Conservation (phyloP, 768 basidiomycete genomes). For the Albatrellus ellisii region DNA sequence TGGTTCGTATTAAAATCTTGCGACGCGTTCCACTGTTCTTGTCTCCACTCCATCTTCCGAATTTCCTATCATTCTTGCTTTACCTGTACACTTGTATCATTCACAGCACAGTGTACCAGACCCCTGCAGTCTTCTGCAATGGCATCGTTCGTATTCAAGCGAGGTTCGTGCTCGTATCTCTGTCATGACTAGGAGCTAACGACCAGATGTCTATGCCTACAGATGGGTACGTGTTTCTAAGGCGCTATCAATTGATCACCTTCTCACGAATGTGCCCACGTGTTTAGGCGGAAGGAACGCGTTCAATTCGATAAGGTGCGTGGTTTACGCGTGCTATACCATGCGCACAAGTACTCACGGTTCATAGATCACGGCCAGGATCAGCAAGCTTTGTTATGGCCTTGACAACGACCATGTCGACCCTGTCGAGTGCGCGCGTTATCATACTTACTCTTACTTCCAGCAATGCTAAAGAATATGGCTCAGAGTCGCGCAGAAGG, state of each 20-base stretch:
- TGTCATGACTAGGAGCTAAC: background rate
- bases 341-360: background rate
- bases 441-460: background rate
- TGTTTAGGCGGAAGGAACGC: conserved; percentile 68
- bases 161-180: conserved; percentile 28
- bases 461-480: background rate
- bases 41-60: too few relatives aligned
- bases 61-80: too few relatives aligned
- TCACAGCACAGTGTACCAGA: too few relatives aligned
- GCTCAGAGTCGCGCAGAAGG: conserved; percentile 76
- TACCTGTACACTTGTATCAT: too few relatives aligned
- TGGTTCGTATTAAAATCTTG: too few relatives aligned
- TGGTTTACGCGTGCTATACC: conserved; percentile 6
- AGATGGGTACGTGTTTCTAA: conserved; percentile 39
- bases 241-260: conserved; percentile 15
- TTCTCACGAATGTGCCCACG: conserved; percentile 6
- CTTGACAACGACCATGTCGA: conserved; percentile 87
- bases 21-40: too few relatives aligned
- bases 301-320: conserved; percentile 88
- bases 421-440: conserved; percentile 65
- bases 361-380: conserved; percentile 68
- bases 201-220: conserved; percentile 8
- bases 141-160: conserved; percentile 39
- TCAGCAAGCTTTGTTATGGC: conserved; percentile 90
- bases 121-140: too few relatives aligned